phyloP scores from a whole-genome alignment of 2,329 filamentous ascomycete species.

The Exutisphaerella laricina region DNA sequence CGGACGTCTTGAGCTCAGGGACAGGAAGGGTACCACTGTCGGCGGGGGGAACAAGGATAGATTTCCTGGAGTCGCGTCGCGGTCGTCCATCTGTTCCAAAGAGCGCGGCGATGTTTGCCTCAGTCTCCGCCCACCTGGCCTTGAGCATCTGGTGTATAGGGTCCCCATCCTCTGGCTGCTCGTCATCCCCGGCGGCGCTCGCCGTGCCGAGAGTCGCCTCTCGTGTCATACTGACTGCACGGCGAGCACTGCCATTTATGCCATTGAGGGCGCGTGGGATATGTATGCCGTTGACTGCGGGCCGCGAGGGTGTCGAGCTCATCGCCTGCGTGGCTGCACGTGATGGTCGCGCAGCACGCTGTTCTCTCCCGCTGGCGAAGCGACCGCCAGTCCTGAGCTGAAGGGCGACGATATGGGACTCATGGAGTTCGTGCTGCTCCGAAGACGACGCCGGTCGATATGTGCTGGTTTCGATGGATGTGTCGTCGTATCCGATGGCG shows the following conservation, averaged over 20 bases:
- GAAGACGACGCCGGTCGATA: slow-evolving; percentile 1
- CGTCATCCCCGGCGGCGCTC: slow-evolving; percentile 33
- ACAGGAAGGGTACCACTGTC: slow-evolving; percentile 27
- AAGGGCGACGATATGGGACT: slow-evolving; percentile 12
- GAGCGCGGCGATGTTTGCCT: slow-evolving; percentile 70
- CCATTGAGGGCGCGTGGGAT: slow-evolving; percentile 34
- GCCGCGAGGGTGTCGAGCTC: slow-evolving; percentile 38
- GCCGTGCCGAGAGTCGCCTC: slow-evolving; percentile 35
- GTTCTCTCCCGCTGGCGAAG: slow-evolving; percentile 14
- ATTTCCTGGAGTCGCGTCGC: slow-evolving; percentile 26
- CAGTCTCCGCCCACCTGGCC: slow-evolving; percentile 69
- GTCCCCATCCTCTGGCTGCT: slow-evolving; percentile 45
- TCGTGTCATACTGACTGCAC: slow-evolving; percentile 42
- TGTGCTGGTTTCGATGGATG: slow-evolving; percentile 9
- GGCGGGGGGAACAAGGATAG: slow-evolving; percentile 8
- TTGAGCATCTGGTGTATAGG: slow-evolving; percentile 57
- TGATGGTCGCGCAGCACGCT: slow-evolving; percentile 10
- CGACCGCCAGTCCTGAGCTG: slow-evolving; percentile 13
- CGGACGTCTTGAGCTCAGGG: slow-evolving; percentile 40
- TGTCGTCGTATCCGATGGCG: too few species aligned
- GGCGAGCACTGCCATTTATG: slow-evolving; percentile 34
- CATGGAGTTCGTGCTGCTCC: slow-evolving; percentile 10
- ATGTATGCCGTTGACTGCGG: slow-evolving; percentile 28
- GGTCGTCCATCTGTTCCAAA: slow-evolving; percentile 50
- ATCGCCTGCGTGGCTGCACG: slow-evolving; percentile 21